Base-by-base conservation (phyloP, 345 rosid genomes). In the Pistacia integerrima region DNA sequence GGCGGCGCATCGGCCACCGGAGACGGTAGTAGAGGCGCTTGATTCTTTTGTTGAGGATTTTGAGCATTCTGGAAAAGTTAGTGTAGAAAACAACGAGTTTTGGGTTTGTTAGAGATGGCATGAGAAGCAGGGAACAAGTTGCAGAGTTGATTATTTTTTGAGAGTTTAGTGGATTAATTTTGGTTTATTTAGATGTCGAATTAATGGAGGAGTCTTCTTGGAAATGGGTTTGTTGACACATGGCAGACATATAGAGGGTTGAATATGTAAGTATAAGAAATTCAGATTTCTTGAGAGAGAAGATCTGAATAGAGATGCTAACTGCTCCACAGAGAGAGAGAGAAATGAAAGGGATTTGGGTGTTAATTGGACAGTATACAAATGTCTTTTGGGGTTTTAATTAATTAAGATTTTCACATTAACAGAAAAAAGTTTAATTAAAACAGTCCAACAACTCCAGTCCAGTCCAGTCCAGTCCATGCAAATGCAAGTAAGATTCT, bases 1-100 rank as follows among this genome's bases (percentile, higher is more conserved):
- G 88, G 79, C 86, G 85, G 63, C 87, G 90, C 71, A 85, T 78
- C 52, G 90, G 92, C 88, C 95, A 88, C 78, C 87, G 88, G 86
- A 93, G 86, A 73, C 89, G 89, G 77, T 83, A 62, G 74, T 82
- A 87, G 76, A 93, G 87, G 74, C 85, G 84, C 64, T 85, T 77
- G 86, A 89, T 78, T 58, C 82, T 78, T 73, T 66, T 78, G 84
- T 78, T 77, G 64, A 89, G 85, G 83, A 87, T n/a, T 57, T 73
- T 84, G 56, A 93, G 73, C 99, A 95, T 93, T 36, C 73, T 65
- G 57, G 79, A 71, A 61, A 73, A 77, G 30, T 44, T 76, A 70
- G 52, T 49, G 11, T n/a, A 22, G 33, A 74, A 67, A 75, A 28
- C 52, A 79, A 75, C 55, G 41, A 75, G 76, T 0, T 67, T 10